Conservation (phyloP, 2,329 filamentous ascomycete species). For the Fusarium nanum region DNA sequence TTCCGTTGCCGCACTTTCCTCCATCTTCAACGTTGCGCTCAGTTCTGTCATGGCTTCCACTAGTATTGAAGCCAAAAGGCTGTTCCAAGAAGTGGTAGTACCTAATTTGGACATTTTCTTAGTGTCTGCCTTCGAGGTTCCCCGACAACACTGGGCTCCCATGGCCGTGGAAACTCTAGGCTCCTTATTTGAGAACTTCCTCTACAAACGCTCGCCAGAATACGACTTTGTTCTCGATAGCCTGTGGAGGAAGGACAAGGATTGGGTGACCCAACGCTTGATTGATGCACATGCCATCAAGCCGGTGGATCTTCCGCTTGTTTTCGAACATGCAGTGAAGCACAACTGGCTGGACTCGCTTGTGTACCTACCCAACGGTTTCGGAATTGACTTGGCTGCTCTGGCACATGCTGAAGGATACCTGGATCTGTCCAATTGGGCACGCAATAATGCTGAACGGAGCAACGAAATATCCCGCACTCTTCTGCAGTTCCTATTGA, state of each 20-base stretch:
- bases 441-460: constrained; percentile 75
- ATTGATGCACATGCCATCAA: constrained; percentile 84
- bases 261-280: constrained; percentile 85
- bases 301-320: constrained; percentile 60
- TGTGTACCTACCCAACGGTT: constrained; percentile 80
- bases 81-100: constrained; percentile 75
- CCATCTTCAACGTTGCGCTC: constrained; percentile 73
- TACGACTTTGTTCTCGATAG: constrained; percentile 92
- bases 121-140: constrained; percentile 80
- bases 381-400: constrained; percentile 88
- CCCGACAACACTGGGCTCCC: constrained; percentile 76
- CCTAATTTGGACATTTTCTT: constrained; percentile 84
- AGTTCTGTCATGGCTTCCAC: constrained; percentile 71
- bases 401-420: constrained; percentile 83
- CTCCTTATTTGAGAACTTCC: constrained; percentile 84
- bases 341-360: constrained; percentile 88
- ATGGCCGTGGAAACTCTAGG: constrained; percentile 81
- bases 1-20: constrained; percentile 83
- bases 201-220: constrained; percentile 80
- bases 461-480: constrained; percentile 75
- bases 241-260: constrained; percentile 88
- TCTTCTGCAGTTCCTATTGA: constrained; percentile 82
- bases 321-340: constrained; percentile 75
- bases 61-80: constrained; percentile 70
- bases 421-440: constrained; percentile 86